Percentiles rank a stretch among this genome's conserved stretches.
phyloP scores from a whole-genome alignment of 1,139 yeast genomes.

The Diutina neorugosa region DNA sequence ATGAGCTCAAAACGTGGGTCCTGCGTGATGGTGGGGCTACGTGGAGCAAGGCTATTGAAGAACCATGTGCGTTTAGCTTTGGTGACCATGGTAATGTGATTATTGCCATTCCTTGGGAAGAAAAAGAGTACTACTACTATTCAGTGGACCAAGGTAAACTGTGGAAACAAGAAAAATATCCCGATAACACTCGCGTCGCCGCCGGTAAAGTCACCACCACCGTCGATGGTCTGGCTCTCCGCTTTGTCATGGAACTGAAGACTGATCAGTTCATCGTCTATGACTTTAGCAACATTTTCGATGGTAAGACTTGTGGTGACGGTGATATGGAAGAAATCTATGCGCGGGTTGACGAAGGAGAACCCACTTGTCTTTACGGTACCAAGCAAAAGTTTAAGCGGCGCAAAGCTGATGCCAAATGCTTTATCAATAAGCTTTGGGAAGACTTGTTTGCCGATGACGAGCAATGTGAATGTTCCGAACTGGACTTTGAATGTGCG shows the following conservation, averaged over 20 bases:
- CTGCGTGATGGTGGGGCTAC: slow-evolving; percentile 72
- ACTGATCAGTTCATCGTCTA: slow-evolving; percentile 22
- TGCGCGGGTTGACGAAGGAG: slow-evolving; percentile 38
- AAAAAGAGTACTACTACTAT: slow-evolving; percentile 22
- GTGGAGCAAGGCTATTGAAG: slow-evolving; percentile 50
- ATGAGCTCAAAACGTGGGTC: slow-evolving; percentile 36
- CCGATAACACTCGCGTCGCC: slow-evolving; percentile 13
- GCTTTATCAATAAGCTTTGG: slow-evolving; percentile 52
- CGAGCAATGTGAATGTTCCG: slow-evolving; percentile 56
- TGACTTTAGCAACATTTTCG: slow-evolving; percentile 52
- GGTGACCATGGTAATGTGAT: slow-evolving; percentile 78
- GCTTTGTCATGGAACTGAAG: slow-evolving; percentile 22
- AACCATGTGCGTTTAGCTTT: slow-evolving; percentile 46
- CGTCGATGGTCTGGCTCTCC: slow-evolving; percentile 62
- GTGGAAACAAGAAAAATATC: slow-evolving; percentile 34
- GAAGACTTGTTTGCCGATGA: slow-evolving; percentile 46
- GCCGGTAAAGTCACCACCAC: slow-evolving; percentile 35
- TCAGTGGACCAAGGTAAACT: slow-evolving; percentile 67
- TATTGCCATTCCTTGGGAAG: slow-evolving; percentile 38
- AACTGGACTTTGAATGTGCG: slow-evolving; percentile 63
- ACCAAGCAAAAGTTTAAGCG: slow-evolving; percentile 54
- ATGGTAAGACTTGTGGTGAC: slow-evolving; percentile 34
- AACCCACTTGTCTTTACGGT: slow-evolving; percentile 63
- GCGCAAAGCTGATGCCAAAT: slow-evolving; percentile 56
- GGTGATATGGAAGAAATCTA: slow-evolving; percentile 61